phyloP scores from a whole-genome alignment of 139 green algal genomes.

The Chlamydomonas applanata region DNA sequence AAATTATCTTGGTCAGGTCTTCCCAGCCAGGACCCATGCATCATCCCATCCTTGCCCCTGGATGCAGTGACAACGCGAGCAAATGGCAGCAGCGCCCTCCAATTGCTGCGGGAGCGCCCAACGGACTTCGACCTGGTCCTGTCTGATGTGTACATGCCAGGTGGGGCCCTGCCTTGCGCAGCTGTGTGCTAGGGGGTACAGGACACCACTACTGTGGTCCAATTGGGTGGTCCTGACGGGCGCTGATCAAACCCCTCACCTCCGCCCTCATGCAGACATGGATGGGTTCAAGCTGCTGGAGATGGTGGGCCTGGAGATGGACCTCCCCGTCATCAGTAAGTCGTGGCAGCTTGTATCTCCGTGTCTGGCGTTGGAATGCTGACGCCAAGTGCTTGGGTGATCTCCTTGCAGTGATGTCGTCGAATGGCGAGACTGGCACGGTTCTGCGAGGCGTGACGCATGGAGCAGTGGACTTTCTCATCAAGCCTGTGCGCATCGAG shows the following conservation, averaged over 20 bases:
- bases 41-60: not conserved
- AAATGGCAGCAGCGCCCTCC: slow-evolving; percentile 62
- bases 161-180: slow-evolving; percentile 23
- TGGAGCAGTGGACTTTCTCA: slow-evolving; percentile 94
- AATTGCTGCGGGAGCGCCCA: slow-evolving; percentile 53
- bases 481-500: slow-evolving; percentile 96
- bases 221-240: not conserved
- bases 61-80: slow-evolving; percentile 40
- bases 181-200: too few species aligned
- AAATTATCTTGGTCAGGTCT: not conserved
- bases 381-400: not conserved
- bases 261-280: slow-evolving; percentile 75
- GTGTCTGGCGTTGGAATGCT: not conserved
- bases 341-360: slow-evolving; percentile 1
- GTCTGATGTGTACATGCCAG: slow-evolving; percentile 96
- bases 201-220: too few species aligned
- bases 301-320: slow-evolving; percentile 87
- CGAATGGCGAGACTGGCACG: slow-evolving; percentile 84
- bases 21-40: not conserved
- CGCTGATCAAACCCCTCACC: not conserved
- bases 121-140: slow-evolving; percentile 92
- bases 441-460: slow-evolving; percentile 93
- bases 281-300: slow-evolving; percentile 96
- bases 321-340: slow-evolving; percentile 95
- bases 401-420: slow-evolving; percentile 89